Evolutionary conservation across 2,329 filamentous ascomycete genomes (phyloP).

Genomic region (Teratosphaeria viscida): DNA sequence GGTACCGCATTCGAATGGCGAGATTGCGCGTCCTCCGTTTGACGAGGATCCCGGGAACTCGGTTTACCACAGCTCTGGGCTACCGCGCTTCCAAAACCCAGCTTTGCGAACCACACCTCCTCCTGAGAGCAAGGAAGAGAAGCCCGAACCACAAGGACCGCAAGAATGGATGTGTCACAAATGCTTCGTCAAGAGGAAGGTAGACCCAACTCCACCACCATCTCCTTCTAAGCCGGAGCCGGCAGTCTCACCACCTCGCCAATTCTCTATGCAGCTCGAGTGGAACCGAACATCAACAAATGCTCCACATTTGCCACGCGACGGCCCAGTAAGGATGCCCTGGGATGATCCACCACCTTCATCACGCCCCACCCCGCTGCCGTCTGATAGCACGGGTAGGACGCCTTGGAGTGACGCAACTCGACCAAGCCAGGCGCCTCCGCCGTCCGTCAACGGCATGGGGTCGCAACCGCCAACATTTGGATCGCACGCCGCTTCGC

Average conservation of each 20-base stretch:
- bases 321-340: slow-evolving; percentile 16
- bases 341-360: slow-evolving; percentile 14
- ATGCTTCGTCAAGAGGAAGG: slow-evolving; percentile 37
- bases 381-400: neutral
- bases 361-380: neutral
- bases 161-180: slow-evolving; percentile 36
- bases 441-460: slow-evolving; percentile 6
- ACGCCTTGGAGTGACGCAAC: slow-evolving; percentile 5
- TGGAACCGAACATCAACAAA: slow-evolving; percentile 11
- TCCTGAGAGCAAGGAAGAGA: slow-evolving; percentile 3
- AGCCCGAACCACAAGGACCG: slow-evolving; percentile 5
- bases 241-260: slow-evolving; percentile 15
- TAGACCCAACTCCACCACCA: slow-evolving; percentile 26
- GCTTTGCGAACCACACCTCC: slow-evolving; percentile 5
- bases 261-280: slow-evolving; percentile 16
- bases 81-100: slow-evolving; percentile 16
- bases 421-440: slow-evolving; percentile 9
- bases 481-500: neutral
- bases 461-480: slow-evolving; percentile 10
- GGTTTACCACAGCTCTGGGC: slow-evolving; percentile 15
- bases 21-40: slow-evolving; percentile 2
- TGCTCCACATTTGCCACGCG: slow-evolving; percentile 7
- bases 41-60: slow-evolving; percentile 10
- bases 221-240: slow-evolving; percentile 22
- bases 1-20: slow-evolving; percentile 7